Evolutionary conservation across 169 alveolate species (phyloP).

Genomic region (Plasmodium inui): DNA sequence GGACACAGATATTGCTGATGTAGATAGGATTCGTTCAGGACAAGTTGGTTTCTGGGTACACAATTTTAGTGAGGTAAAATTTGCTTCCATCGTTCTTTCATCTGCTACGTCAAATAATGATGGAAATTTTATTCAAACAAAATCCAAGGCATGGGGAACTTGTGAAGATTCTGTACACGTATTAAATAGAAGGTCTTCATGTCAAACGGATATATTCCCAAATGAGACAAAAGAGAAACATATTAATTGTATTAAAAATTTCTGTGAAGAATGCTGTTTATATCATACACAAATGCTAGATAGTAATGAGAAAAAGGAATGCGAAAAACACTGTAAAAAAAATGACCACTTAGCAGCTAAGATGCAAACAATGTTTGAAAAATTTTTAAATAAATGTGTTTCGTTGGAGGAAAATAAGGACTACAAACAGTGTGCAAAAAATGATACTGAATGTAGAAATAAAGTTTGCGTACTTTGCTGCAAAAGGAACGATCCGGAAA

Average conservation of each 20-base stretch:
- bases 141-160: slow-evolving; percentile 80
- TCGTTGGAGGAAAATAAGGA: slow-evolving; percentile 65
- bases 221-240: slow-evolving; percentile 77
- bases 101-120: slow-evolving; percentile 6
- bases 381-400: slow-evolving; percentile 65
- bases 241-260: slow-evolving; percentile 77
- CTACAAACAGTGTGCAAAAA: slow-evolving; percentile 42
- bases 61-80: slow-evolving; percentile 75
- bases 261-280: slow-evolving; percentile 83
- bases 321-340: slow-evolving; percentile 79
- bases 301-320: slow-evolving; percentile 77
- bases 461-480: slow-evolving; percentile 63
- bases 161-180: slow-evolving; percentile 81
- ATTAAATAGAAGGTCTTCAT: slow-evolving; percentile 77
- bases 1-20: slow-evolving; percentile 66
- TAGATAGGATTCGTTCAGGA: slow-evolving; percentile 77
- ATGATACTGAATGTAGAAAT: slow-evolving; percentile 33
- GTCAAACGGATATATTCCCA: slow-evolving; percentile 77
- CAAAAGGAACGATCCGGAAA: slow-evolving; percentile 15
- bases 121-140: slow-evolving; percentile 57
- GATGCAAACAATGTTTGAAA: slow-evolving; percentile 67
- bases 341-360: slow-evolving; percentile 77
- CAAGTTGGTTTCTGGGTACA: slow-evolving; percentile 74
- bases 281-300: slow-evolving; percentile 83
- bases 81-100: slow-evolving; percentile 63